Evolutionary conservation across 805 yeast genomes (phyloP).

Genomic region (Kuraishia piskuri): DNA sequence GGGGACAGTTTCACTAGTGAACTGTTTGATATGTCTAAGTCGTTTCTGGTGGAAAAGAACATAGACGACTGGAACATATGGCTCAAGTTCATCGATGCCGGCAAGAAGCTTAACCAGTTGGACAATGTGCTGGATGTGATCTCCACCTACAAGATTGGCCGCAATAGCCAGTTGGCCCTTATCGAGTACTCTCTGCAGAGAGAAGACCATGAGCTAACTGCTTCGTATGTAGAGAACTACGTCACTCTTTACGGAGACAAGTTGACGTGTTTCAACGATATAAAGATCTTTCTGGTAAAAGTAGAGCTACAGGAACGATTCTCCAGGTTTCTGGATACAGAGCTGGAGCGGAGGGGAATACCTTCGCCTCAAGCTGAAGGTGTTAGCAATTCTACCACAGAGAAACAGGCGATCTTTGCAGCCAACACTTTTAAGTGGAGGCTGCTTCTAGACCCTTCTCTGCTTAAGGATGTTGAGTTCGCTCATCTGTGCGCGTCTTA

Average conservation of each 20-base stretch:
- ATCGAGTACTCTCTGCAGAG: constrained; percentile 26
- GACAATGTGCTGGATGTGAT: constrained; percentile 26
- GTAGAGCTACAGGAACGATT: not conserved
- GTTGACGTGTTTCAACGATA: constrained; percentile 57
- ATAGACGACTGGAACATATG: constrained; percentile 78
- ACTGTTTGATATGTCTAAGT: constrained; percentile 30
- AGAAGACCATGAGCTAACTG: constrained; percentile 9
- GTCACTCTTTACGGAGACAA: constrained; percentile 41
- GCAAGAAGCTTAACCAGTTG: constrained; percentile 23
- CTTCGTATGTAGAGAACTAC: constrained; percentile 29
- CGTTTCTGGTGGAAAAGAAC: constrained; percentile 33
- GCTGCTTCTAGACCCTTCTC: constrained; percentile 10
- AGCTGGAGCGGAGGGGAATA: constrained; percentile 2
- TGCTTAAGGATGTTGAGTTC: constrained; percentile 10
- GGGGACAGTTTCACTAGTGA: constrained; percentile 29
- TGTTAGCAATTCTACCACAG: constrained; percentile 7
- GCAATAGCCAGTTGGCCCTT: constrained; percentile 50
- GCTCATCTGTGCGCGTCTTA: constrained; percentile 24
- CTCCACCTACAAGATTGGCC: constrained; percentile 25
- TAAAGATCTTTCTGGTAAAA: constrained; percentile 24
- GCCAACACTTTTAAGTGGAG: constrained; percentile 36
- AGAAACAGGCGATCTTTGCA: constrained; percentile 13
- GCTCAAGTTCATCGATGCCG: constrained; percentile 44
- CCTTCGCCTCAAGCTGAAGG: not conserved
- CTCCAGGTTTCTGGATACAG: constrained; percentile 4